A percentile compares a stretch with the other conserved stretches of the same genome.
These are phyloP conservation scores for Penicillium glabrum DNA, from an alignment of 2,329 filamentous ascomycete species.

Conservation along the genomic window DNA sequence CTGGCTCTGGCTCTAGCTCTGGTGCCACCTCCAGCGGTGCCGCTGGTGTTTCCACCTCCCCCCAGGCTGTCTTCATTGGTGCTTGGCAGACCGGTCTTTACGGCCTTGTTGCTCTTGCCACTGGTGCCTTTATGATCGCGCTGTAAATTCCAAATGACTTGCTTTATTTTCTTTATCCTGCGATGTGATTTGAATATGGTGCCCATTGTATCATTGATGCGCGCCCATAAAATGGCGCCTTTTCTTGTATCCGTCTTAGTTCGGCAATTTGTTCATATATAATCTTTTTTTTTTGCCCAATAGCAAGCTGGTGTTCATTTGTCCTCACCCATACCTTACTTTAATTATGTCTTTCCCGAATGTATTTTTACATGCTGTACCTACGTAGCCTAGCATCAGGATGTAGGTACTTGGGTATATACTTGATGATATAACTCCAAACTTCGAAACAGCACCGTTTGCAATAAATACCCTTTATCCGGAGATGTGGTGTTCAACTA, in stretches of 20 bases:
- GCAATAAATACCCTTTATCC: too few relatives aligned
- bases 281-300: slow-evolving; percentile 3
- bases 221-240: slow-evolving; percentile 1
- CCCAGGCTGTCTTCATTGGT: slow-evolving; percentile 41
- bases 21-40: slow-evolving; percentile 30
- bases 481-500: too few relatives aligned
- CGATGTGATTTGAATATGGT: slow-evolving; percentile 4
- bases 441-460: too few relatives aligned
- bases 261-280: slow-evolving; percentile 17
- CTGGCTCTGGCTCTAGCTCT: slow-evolving; percentile 10
- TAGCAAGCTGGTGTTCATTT: slow-evolving; percentile 10
- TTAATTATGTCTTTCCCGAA: background rate
- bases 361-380: too few relatives aligned
- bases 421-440: too few relatives aligned
- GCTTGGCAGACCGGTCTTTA: slow-evolving; percentile 45
- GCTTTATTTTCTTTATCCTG: slow-evolving; percentile 4
- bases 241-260: slow-evolving; percentile 5
- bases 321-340: background rate
- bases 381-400: too few relatives aligned
- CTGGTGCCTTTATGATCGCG: slow-evolving; percentile 49
- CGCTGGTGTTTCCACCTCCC: slow-evolving; percentile 32
- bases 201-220: background rate
- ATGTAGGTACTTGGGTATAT: too few relatives aligned
- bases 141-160: slow-evolving; percentile 34
- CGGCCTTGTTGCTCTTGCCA: slow-evolving; percentile 42